phyloP scores from a whole-genome alignment of 768 basidiomycete species.

The Leccinum truebloodii region DNA sequence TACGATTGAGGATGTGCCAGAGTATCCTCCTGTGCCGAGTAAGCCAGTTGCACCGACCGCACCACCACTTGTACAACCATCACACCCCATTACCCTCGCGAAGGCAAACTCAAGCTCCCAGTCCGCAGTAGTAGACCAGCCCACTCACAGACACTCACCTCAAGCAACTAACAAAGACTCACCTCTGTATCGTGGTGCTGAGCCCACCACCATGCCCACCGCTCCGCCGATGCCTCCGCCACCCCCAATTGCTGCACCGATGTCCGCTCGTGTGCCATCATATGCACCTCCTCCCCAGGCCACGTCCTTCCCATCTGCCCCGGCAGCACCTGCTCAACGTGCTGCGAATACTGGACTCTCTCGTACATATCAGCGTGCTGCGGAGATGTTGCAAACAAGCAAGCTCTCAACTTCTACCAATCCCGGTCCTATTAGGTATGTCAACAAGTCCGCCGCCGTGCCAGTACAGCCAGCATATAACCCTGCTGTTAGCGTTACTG shows the following conservation, averaged over 20 bases:
- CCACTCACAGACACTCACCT: slow-evolving; percentile 19
- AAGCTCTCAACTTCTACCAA: slow-evolving; percentile 15
- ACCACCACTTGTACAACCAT: slow-evolving; percentile 7
- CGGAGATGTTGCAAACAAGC: slow-evolving; percentile 24
- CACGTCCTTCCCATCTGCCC: slow-evolving; percentile 9
- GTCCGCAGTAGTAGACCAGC: slow-evolving; percentile 10
- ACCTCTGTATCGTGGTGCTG: slow-evolving; percentile 12
- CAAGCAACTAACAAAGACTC: slow-evolving; percentile 25
- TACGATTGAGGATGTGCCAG: slow-evolving; percentile 31
- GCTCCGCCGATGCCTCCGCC: slow-evolving; percentile 27
- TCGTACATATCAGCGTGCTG: slow-evolving; percentile 27
- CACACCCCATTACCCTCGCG: slow-evolving; percentile 5
- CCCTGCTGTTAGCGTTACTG: background rate
- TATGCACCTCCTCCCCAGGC: slow-evolving; percentile 28
- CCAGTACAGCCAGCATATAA: slow-evolving; percentile 9
- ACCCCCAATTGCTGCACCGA: slow-evolving; percentile 3
- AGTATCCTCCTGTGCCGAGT: slow-evolving; percentile 19
- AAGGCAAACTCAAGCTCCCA: slow-evolving; percentile 9
- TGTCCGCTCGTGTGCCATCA: slow-evolving; percentile 19
- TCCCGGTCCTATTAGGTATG: background rate
- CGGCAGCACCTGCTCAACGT: slow-evolving; percentile 20
- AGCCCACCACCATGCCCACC: slow-evolving; percentile 3
- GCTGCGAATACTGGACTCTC: slow-evolving; percentile 16
- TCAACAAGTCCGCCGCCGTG: slow-evolving; percentile 9
- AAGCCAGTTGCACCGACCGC: slow-evolving; percentile 13